Evolutionary conservation across 176 grass and related monocot genomes (phyloP).

Genomic region (Carex myosuroides): DNA sequence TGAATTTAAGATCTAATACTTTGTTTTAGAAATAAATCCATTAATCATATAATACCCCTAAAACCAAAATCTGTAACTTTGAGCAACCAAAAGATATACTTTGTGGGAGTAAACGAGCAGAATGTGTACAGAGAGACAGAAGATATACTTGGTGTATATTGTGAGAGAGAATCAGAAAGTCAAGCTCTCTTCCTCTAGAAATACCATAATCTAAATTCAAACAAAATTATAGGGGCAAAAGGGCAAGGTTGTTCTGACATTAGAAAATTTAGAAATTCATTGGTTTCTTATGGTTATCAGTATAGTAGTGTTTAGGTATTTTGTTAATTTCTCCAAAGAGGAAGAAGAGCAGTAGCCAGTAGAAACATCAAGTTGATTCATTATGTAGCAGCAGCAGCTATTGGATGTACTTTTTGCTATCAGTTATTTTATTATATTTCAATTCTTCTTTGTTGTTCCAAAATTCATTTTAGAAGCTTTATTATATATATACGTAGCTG

Average conservation of each 20-base stretch:
- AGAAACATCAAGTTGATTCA: background rate
- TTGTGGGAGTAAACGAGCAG: background rate
- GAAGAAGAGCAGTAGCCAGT: background rate
- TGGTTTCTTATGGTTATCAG: conserved; percentile 8
- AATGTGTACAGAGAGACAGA: background rate
- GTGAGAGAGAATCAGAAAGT: too few relatives aligned
- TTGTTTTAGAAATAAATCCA: too few relatives aligned
- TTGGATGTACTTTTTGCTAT: background rate
- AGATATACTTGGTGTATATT: too few relatives aligned
- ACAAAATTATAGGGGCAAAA: background rate
- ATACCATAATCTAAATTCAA: too few relatives aligned
- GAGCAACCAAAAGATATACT: too few relatives aligned
- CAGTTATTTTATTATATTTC: background rate
- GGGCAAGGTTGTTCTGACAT: background rate
- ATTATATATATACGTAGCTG: too few relatives aligned
- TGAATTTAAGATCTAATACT: too few relatives aligned
- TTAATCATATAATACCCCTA: too few relatives aligned
- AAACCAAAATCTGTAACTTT: too few relatives aligned
- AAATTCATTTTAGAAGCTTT: background rate
- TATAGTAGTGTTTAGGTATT: background rate
- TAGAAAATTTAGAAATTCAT: background rate
- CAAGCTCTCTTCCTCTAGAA: too few relatives aligned
- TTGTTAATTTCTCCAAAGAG: background rate
- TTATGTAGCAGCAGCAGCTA: background rate
- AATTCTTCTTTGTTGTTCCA: background rate